Evolutionary conservation across 106 monocot species (phyloP).

Genomic region (Amphibolis antarctica): DNA sequence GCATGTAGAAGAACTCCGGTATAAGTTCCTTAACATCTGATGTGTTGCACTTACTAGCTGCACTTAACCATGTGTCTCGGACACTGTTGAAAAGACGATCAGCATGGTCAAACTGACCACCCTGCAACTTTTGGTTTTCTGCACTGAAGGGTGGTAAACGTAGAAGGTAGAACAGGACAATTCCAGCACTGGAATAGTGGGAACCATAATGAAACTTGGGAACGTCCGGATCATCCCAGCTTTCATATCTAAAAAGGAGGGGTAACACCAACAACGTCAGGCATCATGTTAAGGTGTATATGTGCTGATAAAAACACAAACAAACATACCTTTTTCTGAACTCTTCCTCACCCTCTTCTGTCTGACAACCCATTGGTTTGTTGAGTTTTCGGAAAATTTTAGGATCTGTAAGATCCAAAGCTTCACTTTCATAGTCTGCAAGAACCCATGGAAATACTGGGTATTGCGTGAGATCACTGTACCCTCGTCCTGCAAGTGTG

Average conservation of each 20-base stretch:
- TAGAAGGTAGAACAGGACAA: conserved; percentile 93
- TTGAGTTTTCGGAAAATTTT: conserved; percentile 77
- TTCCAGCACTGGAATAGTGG: conserved; percentile 97
- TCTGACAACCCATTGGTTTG: conserved; percentile 99
- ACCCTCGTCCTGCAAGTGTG: conserved; percentile 96
- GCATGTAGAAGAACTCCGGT: conserved; percentile 96
- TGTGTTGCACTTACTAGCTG: conserved; percentile 91
- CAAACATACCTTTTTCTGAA: conserved; percentile 65
- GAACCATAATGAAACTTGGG: conserved; percentile 99
- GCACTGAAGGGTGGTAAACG: conserved; percentile 82
- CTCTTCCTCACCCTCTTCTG: conserved; percentile 80
- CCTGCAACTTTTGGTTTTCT: conserved; percentile 92
- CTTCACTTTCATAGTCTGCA: conserved; percentile 88
- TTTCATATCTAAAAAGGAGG: conserved; percentile 63
- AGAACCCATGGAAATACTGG: conserved; percentile 99
- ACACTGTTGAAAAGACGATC: conserved; percentile 88
- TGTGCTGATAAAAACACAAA: not conserved
- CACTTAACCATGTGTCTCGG: conserved; percentile 92
- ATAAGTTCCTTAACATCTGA: conserved; percentile 97
- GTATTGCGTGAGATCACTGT: conserved; percentile 96
- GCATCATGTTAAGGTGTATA: not conserved
- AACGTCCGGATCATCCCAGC: conserved; percentile 98
- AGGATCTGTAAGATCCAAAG: conserved; percentile 60
- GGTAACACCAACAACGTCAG: not conserved
- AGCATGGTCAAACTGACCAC: conserved; percentile 97